phyloP scores from a whole-genome alignment of 768 basidiomycete genomes.

The Mycena crocata region DNA sequence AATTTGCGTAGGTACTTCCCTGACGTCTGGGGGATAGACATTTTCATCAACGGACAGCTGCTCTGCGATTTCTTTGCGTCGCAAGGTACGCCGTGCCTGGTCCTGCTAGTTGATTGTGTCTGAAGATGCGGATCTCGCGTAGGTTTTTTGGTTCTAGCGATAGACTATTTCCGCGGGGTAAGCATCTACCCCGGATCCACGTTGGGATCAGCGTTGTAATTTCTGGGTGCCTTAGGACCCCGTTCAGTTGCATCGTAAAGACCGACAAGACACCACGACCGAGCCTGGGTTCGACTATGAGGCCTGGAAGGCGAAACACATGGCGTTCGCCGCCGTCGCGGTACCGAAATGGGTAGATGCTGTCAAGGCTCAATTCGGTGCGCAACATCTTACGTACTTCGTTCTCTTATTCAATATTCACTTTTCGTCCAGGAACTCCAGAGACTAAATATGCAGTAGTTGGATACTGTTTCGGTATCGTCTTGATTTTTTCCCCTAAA shows the following conservation, averaged over 20 bases:
- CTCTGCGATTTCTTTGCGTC: constrained; percentile 54
- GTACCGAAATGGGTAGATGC: constrained; percentile 56
- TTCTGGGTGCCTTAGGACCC: constrained; percentile 44
- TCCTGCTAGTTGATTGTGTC: background rate
- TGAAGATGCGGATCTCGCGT: background rate
- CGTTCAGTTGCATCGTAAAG: constrained; percentile 43
- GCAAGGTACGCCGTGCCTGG: constrained; percentile 43
- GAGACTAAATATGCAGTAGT: constrained; percentile 32
- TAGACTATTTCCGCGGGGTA: constrained; percentile 60
- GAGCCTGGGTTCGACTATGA: constrained; percentile 41
- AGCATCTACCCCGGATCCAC: background rate
- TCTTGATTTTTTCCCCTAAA: background rate
- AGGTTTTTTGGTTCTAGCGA: constrained; percentile 57
- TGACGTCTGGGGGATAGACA: constrained; percentile 57
- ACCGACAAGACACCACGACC: constrained; percentile 27
- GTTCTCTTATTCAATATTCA: background rate
- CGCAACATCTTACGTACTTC: background rate
- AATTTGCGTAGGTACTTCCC: constrained; percentile 55
- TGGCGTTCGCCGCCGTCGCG: constrained; percentile 40
- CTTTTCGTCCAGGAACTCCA: constrained; percentile 11
- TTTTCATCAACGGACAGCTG: constrained; percentile 57
- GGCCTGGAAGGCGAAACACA: constrained; percentile 48
- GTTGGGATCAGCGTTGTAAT: background rate
- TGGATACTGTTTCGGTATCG: constrained; percentile 55
- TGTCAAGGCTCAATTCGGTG: constrained; percentile 53